A percentile compares a stretch with the other conserved stretches of the same genome.
Evolutionary conservation across 106 monocot species (phyloP).

Genomic region (Vanilla planifolia): DNA sequence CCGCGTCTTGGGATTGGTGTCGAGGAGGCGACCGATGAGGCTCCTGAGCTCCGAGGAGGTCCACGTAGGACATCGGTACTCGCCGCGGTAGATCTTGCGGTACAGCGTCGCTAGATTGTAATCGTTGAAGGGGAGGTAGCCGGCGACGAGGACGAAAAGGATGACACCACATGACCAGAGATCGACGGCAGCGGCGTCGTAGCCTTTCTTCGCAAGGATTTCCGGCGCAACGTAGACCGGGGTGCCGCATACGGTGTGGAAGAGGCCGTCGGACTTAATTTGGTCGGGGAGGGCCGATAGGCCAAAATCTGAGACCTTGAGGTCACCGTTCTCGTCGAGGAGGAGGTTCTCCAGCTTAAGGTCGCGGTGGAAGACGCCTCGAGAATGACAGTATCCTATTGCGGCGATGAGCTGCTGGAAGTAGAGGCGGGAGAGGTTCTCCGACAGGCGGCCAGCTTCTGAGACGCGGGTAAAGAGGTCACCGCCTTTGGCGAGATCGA

Average conservation of each 20-base stretch:
- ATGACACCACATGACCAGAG: conserved; percentile 29
- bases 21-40: conserved; percentile 18
- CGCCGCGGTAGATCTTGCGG: conserved; percentile 20
- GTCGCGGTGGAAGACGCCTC: conserved; percentile 88
- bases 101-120: conserved; percentile 13
- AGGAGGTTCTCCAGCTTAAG: conserved; percentile 94
- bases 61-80: conserved; percentile 24
- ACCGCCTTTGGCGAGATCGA: conserved; percentile 21
- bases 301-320: conserved; percentile 68
- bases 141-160: conserved; percentile 25
- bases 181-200: conserved; percentile 14
- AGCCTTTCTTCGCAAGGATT: conserved; percentile 12
- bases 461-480: conserved; percentile 10
- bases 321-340: conserved; percentile 49
- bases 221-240: conserved; percentile 22
- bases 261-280: conserved; percentile 1
- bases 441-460: conserved; percentile 14
- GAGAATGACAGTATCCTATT: conserved; percentile 79
- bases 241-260: conserved; percentile 26
- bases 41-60: conserved; percentile 14
- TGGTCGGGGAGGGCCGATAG: conserved; percentile 7
- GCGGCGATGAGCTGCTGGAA: conserved; percentile 88
- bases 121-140: conserved; percentile 27
- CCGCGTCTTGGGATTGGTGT: conserved; percentile 23
- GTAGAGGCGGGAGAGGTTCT: conserved; percentile 18